phyloP scores from a whole-genome alignment of 192 early-diverging fungal species.

The Cladochytrium replicatum region DNA sequence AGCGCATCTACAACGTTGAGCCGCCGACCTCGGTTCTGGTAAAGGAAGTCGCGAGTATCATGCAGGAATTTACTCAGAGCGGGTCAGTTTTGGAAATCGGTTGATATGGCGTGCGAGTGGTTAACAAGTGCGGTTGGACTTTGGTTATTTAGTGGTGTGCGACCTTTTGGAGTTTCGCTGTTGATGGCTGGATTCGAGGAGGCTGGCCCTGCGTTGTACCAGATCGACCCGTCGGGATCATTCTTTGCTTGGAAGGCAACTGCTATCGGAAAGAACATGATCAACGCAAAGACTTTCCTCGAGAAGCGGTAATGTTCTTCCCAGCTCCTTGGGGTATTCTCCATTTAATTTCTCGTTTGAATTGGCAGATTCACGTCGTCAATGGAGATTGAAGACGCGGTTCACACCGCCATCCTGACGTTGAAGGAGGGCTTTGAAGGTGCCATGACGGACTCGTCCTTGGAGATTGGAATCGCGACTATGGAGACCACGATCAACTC shows the following conservation, averaged over 20 bases:
- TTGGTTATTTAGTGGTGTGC: conserved; percentile 68
- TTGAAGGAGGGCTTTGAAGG: conserved; percentile 99
- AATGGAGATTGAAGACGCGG: conserved; percentile 96
- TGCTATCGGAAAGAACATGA: conserved; percentile 98
- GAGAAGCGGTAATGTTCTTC: conserved; percentile 72
- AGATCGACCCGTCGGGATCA: conserved; percentile 97
- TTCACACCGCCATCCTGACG: conserved; percentile 97
- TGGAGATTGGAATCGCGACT: conserved; percentile 83
- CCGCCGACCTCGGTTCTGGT: conserved; percentile 92
- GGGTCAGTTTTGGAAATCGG: conserved; percentile 45
- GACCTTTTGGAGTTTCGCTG: conserved; percentile 98
- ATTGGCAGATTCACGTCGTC: conserved; percentile 64
- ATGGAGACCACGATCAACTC: conserved; percentile 39
- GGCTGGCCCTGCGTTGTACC: conserved; percentile 83
- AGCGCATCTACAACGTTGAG: conserved; percentile 84
- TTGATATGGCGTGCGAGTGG: neutral
- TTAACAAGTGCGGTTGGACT: neutral
- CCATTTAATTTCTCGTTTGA: neutral
- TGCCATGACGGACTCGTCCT: conserved; percentile 88
- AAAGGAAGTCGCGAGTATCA: conserved; percentile 90
- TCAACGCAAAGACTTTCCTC: conserved; percentile 98
- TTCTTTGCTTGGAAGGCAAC: conserved; percentile 99
- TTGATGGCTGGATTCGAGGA: conserved; percentile 93
- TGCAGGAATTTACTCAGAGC: conserved; percentile 99
- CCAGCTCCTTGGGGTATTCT: neutral